Evolutionary conservation across 345 rosid genomes (phyloP).

Genomic region (Carallia pectinifolia): DNA sequence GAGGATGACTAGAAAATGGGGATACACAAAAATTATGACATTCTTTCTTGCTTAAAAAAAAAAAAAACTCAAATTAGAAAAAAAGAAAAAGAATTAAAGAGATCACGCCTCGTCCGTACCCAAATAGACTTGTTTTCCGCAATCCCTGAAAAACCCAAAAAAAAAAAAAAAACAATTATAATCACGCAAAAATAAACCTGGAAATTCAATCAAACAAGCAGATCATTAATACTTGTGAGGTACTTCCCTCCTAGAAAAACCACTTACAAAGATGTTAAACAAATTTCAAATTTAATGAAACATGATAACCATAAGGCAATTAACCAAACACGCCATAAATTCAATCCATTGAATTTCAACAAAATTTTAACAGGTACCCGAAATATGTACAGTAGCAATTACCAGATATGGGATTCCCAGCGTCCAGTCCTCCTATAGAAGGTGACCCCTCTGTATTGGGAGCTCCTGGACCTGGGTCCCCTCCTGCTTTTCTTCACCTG

Average conservation of each 20-base stretch:
- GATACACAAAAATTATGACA: background rate
- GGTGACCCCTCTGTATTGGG: constrained; percentile 94
- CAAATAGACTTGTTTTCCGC: constrained; percentile 93
- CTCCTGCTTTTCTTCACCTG: constrained; percentile 79
- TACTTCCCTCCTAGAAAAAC: background rate
- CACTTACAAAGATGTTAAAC: background rate
- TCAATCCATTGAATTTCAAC: background rate
- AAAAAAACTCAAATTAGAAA: constrained; percentile 6
- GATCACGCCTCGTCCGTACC: constrained; percentile 47
- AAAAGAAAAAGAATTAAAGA: constrained; percentile 6
- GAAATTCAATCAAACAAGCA: constrained; percentile 4
- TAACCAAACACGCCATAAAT: background rate
- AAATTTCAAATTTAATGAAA: background rate
- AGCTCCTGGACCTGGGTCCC: constrained; percentile 97
- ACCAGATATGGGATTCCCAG: constrained; percentile 99
- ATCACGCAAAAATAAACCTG: background rate
- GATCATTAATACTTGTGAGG: background rate
- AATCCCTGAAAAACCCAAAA: constrained; percentile 61
- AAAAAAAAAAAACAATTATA: background rate
- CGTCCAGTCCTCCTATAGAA: constrained; percentile 92
- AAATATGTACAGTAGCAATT: background rate
- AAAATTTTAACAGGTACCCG: background rate
- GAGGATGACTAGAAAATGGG: background rate
- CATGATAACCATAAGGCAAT: background rate
- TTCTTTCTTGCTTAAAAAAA: background rate